Conservation (phyloP, 2,329 filamentous ascomycete species). For the Gnomoniopsis sp. region DNA sequence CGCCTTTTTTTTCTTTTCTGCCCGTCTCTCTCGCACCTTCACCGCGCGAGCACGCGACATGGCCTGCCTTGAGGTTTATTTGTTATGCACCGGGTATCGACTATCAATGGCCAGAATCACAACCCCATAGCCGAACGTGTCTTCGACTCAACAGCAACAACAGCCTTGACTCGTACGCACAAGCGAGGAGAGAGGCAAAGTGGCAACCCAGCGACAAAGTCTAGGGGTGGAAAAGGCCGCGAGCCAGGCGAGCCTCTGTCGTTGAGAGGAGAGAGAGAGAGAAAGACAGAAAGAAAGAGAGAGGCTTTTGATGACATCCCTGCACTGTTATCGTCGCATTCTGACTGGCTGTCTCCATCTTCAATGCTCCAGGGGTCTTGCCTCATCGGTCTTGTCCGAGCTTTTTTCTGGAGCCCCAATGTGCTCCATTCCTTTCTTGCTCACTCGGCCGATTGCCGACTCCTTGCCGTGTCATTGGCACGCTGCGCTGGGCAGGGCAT, state of each 20-base stretch:
- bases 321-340: slow-evolving; percentile 11
- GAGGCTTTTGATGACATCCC: not conserved
- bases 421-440: not conserved
- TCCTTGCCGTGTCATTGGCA: not conserved
- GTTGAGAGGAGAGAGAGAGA: too few relatives aligned
- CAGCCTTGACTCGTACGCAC: too few relatives aligned
- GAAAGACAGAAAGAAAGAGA: too few relatives aligned
- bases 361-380: slow-evolving; percentile 3
- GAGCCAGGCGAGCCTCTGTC: too few relatives aligned
- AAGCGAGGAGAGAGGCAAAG: too few relatives aligned
- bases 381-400: slow-evolving; percentile 17
- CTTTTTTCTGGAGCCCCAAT: not conserved
- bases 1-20: not conserved
- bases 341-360: slow-evolving; percentile 7
- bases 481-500: not conserved
- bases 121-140: not conserved
- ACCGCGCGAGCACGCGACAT: not conserved
- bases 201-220: too few relatives aligned
- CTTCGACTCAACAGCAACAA: not conserved
- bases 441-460: slow-evolving; percentile 15
- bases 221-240: too few relatives aligned
- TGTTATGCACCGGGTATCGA: not conserved
- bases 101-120: not conserved
- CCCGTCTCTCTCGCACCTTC: not conserved
- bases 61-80: not conserved